Evolutionary conservation across 2,329 filamentous ascomycete species (phyloP).

Genomic region (Byssoonygena ceratinophila): DNA sequence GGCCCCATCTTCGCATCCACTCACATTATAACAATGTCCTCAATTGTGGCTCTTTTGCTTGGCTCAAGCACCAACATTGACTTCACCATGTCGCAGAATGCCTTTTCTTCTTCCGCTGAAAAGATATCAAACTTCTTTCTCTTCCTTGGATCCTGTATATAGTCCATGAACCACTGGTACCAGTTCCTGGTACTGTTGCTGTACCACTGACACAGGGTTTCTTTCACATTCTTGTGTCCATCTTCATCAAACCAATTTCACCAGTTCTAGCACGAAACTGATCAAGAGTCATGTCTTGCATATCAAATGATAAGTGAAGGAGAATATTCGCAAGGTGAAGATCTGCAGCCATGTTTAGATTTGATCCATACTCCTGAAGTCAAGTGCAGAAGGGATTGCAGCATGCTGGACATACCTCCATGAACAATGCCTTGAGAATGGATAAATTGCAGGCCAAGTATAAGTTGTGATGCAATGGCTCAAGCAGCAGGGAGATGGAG

Average conservation of each 20-base stretch:
- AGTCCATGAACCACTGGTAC: neutral
- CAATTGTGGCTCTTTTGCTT: constrained; percentile 15
- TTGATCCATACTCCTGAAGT: neutral
- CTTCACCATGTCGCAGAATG: constrained; percentile 17
- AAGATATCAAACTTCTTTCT: constrained; percentile 6
- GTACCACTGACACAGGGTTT: neutral
- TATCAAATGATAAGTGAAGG: constrained; percentile 16
- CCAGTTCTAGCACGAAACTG: constrained; percentile 20
- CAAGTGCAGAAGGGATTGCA: neutral
- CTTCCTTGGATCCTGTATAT: constrained; percentile 11
- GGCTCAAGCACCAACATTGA: constrained; percentile 18
- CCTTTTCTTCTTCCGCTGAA: constrained; percentile 13
- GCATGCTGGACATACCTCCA: constrained; percentile 22
- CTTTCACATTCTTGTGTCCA: constrained; percentile 13
- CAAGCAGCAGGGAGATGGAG: constrained; percentile 17
- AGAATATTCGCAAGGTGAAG: constrained; percentile 23
- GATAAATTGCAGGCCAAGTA: constrained; percentile 17
- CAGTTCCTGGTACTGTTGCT: neutral
- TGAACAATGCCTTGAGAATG: constrained; percentile 24
- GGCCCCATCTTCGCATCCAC: constrained; percentile 19
- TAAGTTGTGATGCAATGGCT: constrained; percentile 20
- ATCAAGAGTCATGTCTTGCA: constrained; percentile 18
- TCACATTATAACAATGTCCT: constrained; percentile 17
- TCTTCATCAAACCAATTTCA: constrained; percentile 16
- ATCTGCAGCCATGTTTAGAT: constrained; percentile 16